phyloP scores from a whole-genome alignment of 78 protist genomes.

The Pigoraptor vietnamica region DNA sequence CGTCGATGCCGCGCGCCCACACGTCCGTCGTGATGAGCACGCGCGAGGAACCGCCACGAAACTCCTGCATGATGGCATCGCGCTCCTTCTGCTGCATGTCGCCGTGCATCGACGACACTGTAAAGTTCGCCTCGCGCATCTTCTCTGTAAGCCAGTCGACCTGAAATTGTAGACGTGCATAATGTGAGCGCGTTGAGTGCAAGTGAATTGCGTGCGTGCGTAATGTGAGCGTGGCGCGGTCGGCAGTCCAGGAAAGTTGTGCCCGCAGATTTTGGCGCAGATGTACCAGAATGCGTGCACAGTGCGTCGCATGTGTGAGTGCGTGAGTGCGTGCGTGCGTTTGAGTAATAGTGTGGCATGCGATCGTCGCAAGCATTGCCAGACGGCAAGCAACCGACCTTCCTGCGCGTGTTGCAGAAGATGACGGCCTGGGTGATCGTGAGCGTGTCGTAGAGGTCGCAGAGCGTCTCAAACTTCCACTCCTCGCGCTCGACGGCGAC shows the following conservation, averaged over 20 bases:
- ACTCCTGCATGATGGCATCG: conserved; percentile 89
- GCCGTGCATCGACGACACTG: conserved; percentile 96
- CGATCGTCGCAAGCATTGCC: no score
- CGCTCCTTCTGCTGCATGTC: conserved; percentile 95
- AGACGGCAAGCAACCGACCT: background rate
- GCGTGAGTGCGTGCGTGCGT: no score
- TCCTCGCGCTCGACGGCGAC: conserved; percentile 95
- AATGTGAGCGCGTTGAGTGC: background rate
- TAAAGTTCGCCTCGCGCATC: conserved; percentile 75
- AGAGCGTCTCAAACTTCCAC: conserved; percentile 99
- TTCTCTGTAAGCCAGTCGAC: conserved; percentile 92
- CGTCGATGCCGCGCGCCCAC: conserved; percentile 98
- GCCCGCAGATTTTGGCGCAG: no score
- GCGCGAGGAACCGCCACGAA: conserved; percentile 90
- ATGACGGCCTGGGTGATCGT: conserved; percentile 96
- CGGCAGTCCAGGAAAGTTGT: no score
- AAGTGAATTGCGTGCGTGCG: no score
- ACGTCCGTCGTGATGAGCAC: conserved; percentile 98
- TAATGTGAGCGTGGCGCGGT: no score
- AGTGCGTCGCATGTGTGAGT: no score
- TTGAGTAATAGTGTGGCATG: no score
- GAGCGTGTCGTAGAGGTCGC: conserved; percentile 95
- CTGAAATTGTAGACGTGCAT: conserved; percentile 37
- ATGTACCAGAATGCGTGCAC: no score
- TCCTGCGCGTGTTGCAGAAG: conserved; percentile 87